Evolutionary conservation across 495 filamentous ascomycete genomes (phyloP), one percentile per base, ranked within the genome.

Genomic region (Lineolata rhizophorae): DNA sequence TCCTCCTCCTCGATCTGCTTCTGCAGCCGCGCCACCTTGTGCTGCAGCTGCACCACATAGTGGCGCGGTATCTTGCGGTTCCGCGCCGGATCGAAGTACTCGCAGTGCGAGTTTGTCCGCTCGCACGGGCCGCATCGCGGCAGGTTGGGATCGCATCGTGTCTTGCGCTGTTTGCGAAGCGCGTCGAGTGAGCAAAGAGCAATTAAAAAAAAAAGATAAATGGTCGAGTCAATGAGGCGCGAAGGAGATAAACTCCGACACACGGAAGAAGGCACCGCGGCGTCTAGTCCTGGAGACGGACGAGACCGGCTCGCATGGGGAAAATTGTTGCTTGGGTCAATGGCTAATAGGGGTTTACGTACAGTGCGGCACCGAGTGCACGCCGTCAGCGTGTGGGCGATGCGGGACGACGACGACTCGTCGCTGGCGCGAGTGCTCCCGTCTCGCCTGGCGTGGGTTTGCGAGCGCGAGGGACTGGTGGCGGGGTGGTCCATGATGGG

Each of bases 111-210:
- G 43, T 82, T 82, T 36, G 76, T 82, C 39, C 83, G 67, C 55
- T 91, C 81, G 61, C 85, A 95, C 10, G 83, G 81, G n/a, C 72
- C 64, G 51, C 85, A 95, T 49, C 72, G 72, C 26, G 85, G 85
- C 28, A 95, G 66, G 11, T 77, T 74, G 17, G 84, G 75, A 51
- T 93, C 85, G 53, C 85, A 95, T 60, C 78, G 66, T 15, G 84
- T 91, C 61, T 95, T 95, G 30, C 83, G 70, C 83, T 91, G 44
- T 8, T 8, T 3, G 18, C 14, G 30, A 18, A 35, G 27, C 29
- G 27, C 6, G 22, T n/a, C n/a, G 6, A 25, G 22, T 6, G 22
- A 25, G 22, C 6, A 25, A 6, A 25, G 22, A n/a, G n/a, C 22
- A 25, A 25, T n/a, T n/a, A n/a, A n/a, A n/a, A n/a, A n/a, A n/a